A percentile compares a stretch with the other conserved stretches of the same genome.
phyloP scores from a whole-genome alignment of 2,329 filamentous ascomycete genomes.

The Kalmusia sp. region DNA sequence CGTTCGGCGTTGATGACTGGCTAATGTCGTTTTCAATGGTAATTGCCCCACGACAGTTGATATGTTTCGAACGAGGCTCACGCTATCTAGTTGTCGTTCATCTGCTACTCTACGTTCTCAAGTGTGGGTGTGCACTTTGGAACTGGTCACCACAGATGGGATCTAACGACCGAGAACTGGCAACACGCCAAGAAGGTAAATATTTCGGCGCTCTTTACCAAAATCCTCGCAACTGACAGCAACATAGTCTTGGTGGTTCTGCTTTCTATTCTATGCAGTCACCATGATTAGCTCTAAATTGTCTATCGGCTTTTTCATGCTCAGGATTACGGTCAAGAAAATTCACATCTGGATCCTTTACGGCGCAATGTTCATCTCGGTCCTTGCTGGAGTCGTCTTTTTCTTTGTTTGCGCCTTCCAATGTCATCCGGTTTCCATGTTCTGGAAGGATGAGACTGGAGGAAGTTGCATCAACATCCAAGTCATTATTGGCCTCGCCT shows the following conservation, averaged over 20 bases:
- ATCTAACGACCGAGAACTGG: slow-evolving; percentile 27
- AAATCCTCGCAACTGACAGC: slow-evolving; percentile 34
- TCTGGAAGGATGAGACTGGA: slow-evolving; percentile 52
- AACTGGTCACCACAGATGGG: slow-evolving; percentile 36
- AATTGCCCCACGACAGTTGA: too few relatives aligned
- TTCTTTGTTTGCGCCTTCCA: slow-evolving; percentile 60
- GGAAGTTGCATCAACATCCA: slow-evolving; percentile 53
- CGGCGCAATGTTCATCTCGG: slow-evolving; percentile 43
- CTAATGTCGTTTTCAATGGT: slow-evolving; percentile 43
- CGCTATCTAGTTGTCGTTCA: too few relatives aligned
- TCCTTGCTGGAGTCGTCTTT: slow-evolving; percentile 46
- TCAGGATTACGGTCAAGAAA: slow-evolving; percentile 38
- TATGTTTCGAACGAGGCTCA: not conserved
- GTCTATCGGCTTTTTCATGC: slow-evolving; percentile 41
- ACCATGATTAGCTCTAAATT: slow-evolving; percentile 43
- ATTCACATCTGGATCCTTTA: slow-evolving; percentile 47
- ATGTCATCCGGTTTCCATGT: slow-evolving; percentile 57
- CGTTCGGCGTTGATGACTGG: slow-evolving; percentile 45
- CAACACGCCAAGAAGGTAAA: too few relatives aligned
- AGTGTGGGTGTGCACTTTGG: slow-evolving; percentile 37
- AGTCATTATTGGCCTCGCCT: slow-evolving; percentile 51
- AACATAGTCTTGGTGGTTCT: slow-evolving; percentile 46
- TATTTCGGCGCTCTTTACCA: too few relatives aligned
- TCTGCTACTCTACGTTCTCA: slow-evolving; percentile 32
- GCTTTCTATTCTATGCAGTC: slow-evolving; percentile 40